Base-by-base conservation (phyloP, 2,329 filamentous ascomycete species). In the Phoma sp. region DNA sequence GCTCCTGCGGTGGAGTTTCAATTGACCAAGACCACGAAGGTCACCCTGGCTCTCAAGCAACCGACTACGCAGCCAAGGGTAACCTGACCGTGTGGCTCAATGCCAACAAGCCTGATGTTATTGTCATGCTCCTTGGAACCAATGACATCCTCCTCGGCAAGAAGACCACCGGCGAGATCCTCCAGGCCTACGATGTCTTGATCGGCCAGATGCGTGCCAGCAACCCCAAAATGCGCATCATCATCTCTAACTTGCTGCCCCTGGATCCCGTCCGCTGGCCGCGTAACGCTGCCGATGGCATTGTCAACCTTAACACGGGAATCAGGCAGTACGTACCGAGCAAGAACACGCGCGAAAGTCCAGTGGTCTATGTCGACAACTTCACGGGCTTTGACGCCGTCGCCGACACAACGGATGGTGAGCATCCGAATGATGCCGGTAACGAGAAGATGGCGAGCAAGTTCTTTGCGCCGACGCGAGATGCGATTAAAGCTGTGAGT, bases 1-100 rank as follows among this genome's bases (percentile, higher is more conserved):
- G 61, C 2, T 67, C 65, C 45, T 75, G 73, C 28, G 74, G 69
- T 51, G 73, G 75, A 46, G 70, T 76, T 53, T 54, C 67, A 15
- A 76, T 77, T 49, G 78, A 80, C 51, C 73, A 74, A 36, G 73
- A 78, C 33, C 77, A 80, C 54, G 77, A 81, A 60, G 78, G 78
- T 26, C 77, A 80, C 56, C 69, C 77, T 2, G 77, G 78, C 5
- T 73, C 68, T 23, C 69, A 73, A 1, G 78, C 75, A 14, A 75
- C 73, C 11, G 71, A 74, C 26, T 78, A 76, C 40, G 76, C 73
- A 3, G 61, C 65, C 17, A 67, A 77, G 26, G 73, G 75, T 25
- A 68, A 73, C 42, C 72, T 80, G 3, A 66, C 67, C 0, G 64
- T 59, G 15, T 80, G 77, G 77, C 66, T 81, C 9, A 56, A 68